Evolutionary conservation across 1,139 yeast species (phyloP).

Genomic region (Scheffersomyces titani): DNA sequence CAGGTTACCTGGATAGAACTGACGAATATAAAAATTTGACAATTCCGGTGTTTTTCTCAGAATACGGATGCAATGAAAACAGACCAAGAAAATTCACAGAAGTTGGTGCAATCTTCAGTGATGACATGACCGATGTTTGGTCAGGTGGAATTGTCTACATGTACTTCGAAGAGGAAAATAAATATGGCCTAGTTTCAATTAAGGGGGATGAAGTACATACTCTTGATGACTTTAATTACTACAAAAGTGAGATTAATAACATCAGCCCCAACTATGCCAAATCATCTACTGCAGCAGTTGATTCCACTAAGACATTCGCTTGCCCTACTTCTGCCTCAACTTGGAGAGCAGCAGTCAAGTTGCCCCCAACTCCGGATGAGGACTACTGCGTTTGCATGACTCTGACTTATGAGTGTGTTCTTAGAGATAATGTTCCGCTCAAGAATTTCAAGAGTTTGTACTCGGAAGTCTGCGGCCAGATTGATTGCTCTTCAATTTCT

Average conservation of each 20-base stretch:
- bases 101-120: constrained; percentile 59
- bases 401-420: constrained; percentile 18
- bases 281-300: constrained; percentile 13
- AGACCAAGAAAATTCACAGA: constrained; percentile 73
- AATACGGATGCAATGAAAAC: constrained; percentile 84
- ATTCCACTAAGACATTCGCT: constrained; percentile 19
- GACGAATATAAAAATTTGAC: constrained; percentile 68
- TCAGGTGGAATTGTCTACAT: constrained; percentile 78
- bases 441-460: constrained; percentile 52
- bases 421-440: constrained; percentile 13
- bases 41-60: constrained; percentile 85
- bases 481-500: constrained; percentile 54
- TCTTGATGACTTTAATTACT: constrained; percentile 56
- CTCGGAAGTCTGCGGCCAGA: constrained; percentile 50
- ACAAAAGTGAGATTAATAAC: constrained; percentile 48
- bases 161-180: constrained; percentile 63
- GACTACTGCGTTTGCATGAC: constrained; percentile 54
- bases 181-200: constrained; percentile 70
- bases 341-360: constrained; percentile 29
- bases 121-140: constrained; percentile 39
- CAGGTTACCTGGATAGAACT: constrained; percentile 80
- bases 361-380: constrained; percentile 73
- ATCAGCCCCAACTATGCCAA: constrained; percentile 33
- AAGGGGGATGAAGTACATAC: constrained; percentile 42
- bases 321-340: constrained; percentile 44